Conservation (phyloP, 2,329 filamentous ascomycete genomes). For the Phoma sp. region DNA sequence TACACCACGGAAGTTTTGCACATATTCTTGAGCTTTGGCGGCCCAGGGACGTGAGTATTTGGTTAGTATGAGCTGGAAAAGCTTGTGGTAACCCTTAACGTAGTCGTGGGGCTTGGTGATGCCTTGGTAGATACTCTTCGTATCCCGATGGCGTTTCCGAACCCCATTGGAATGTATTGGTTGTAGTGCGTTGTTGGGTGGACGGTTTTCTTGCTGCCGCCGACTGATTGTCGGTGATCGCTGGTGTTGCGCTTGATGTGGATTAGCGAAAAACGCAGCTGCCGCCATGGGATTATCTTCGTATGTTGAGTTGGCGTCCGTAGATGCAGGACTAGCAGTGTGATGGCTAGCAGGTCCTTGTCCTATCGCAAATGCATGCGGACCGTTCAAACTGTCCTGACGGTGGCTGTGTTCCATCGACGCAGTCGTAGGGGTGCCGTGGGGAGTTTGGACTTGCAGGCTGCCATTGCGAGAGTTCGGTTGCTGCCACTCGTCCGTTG, state of each 20-base stretch:
- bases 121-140: slow-evolving; percentile 84
- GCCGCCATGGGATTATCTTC: slow-evolving; percentile 53
- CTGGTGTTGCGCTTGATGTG: slow-evolving; percentile 40
- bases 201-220: slow-evolving; percentile 35
- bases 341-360: slow-evolving; percentile 63
- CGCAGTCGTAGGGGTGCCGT: slow-evolving; percentile 51
- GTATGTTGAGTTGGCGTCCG: slow-evolving; percentile 49
- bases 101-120: slow-evolving; percentile 94
- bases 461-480: slow-evolving; percentile 53
- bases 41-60: slow-evolving; percentile 81
- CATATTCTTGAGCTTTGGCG: slow-evolving; percentile 82
- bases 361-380: slow-evolving; percentile 68
- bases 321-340: slow-evolving; percentile 64
- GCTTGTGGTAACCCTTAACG: slow-evolving; percentile 85
- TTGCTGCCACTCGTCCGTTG: slow-evolving; percentile 48
- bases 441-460: slow-evolving; percentile 52
- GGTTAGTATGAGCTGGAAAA: slow-evolving; percentile 79
- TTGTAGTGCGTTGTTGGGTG: slow-evolving; percentile 41
- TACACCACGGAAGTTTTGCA: slow-evolving; percentile 88
- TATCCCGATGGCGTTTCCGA: slow-evolving; percentile 69
- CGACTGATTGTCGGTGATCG: slow-evolving; percentile 39
- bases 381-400: slow-evolving; percentile 49
- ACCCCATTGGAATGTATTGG: slow-evolving; percentile 42
- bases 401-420: slow-evolving; percentile 42
- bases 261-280: slow-evolving; percentile 45